Percentiles rank a stretch among this genome's conserved stretches.
Evolutionary conservation across 495 filamentous ascomycete genomes (phyloP).

Genomic region (Cercophora scortea): DNA sequence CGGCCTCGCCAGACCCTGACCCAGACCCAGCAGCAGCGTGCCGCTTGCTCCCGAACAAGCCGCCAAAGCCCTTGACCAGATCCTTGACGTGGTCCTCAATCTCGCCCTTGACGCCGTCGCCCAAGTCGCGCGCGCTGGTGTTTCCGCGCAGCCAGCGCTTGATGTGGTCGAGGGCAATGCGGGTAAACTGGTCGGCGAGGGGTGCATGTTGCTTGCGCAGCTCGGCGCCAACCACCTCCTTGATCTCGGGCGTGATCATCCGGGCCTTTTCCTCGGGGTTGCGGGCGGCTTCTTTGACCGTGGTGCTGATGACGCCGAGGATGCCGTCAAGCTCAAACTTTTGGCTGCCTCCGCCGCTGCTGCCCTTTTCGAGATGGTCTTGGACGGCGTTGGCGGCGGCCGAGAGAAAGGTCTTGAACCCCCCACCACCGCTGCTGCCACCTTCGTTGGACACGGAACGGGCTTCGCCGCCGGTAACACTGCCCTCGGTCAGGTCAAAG

Average conservation of each 20-base stretch:
- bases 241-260: conserved; percentile 27
- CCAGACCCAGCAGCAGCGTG: conserved; percentile 4
- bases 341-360: conserved; percentile 8
- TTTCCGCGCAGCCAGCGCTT: conserved; percentile 28
- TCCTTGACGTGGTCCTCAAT: conserved; percentile 30
- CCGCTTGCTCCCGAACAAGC: conserved; percentile 22
- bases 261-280: conserved; percentile 30
- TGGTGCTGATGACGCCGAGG: conserved; percentile 24
- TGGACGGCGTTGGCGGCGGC: conserved; percentile 23
- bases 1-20: not conserved
- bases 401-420: conserved; percentile 20
- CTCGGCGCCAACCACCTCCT: conserved; percentile 20
- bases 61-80: conserved; percentile 25
- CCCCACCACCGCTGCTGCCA: not conserved
- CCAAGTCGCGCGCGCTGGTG: conserved; percentile 24
- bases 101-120: conserved; percentile 26
- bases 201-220: conserved; percentile 21
- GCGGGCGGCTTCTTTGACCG: conserved; percentile 22
- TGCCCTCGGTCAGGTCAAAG: conserved; percentile 21
- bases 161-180: conserved; percentile 26
- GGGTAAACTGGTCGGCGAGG: conserved; percentile 28
- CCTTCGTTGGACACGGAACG: conserved; percentile 6
- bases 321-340: conserved; percentile 24
- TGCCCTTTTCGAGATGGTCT: conserved; percentile 17
- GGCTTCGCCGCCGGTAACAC: not conserved